These are phyloP conservation scores for Coemansia sp. DNA, from an alignment of 192 early-diverging fungal species.

Conservation along the genomic window DNA sequence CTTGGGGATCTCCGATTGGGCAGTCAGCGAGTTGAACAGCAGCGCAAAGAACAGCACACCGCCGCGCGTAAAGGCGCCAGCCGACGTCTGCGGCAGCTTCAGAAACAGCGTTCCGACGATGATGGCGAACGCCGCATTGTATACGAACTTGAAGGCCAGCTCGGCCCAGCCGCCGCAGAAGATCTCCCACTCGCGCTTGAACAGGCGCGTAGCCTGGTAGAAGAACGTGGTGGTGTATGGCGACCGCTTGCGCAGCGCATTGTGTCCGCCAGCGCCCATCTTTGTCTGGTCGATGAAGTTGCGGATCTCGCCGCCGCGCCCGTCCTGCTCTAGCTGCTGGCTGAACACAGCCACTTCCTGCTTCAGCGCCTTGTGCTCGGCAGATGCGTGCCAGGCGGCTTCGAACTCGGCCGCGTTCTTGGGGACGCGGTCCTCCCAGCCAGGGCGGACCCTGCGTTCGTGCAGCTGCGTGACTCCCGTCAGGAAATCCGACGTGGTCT, in stretches of 20 bases:
- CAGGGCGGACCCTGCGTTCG: slow-evolving; percentile 58
- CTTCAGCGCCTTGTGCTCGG: slow-evolving; percentile 42
- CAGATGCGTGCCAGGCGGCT: slow-evolving; percentile 51
- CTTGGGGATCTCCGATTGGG: slow-evolving; percentile 67
- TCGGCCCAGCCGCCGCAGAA: slow-evolving; percentile 56
- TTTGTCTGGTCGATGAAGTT: slow-evolving; percentile 60
- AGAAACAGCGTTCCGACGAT: slow-evolving; percentile 74
- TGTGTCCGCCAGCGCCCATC: slow-evolving; percentile 56
- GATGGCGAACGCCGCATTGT: slow-evolving; percentile 62
- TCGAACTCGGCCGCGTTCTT: slow-evolving; percentile 65
- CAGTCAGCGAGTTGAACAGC: slow-evolving; percentile 67
- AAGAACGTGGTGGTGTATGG: slow-evolving; percentile 67
- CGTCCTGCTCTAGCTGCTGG: slow-evolving; percentile 36
- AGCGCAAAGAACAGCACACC: slow-evolving; percentile 75
- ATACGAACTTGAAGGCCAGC: slow-evolving; percentile 60
- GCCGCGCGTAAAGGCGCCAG: slow-evolving; percentile 77
- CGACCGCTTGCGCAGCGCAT: slow-evolving; percentile 49
- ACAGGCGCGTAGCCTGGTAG: slow-evolving; percentile 60
- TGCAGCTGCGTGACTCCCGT: slow-evolving; percentile 61
- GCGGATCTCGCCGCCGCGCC: slow-evolving; percentile 40
- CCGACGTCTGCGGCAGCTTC: slow-evolving; percentile 54
- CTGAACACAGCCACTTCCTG: slow-evolving; percentile 51
- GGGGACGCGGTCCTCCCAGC: slow-evolving; percentile 59
- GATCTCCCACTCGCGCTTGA: slow-evolving; percentile 66
- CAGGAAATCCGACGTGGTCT: slow-evolving; percentile 64